Conservation (phyloP, 805 yeast genomes). For the Starmerella stellata region DNA sequence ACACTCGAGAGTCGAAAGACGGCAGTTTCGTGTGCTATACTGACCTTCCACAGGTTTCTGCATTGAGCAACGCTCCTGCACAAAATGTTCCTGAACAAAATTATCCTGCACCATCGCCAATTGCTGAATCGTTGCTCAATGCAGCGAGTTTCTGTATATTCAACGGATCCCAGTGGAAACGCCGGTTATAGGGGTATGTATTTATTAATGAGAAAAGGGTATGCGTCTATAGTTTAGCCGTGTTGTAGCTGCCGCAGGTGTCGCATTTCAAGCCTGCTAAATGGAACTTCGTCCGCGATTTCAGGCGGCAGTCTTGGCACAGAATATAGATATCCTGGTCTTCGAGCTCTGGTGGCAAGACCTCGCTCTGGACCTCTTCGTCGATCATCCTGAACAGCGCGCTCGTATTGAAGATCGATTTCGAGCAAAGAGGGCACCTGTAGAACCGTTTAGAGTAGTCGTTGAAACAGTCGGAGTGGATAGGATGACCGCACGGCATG, state of each 20-base stretch:
- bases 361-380: slow-evolving; percentile 58
- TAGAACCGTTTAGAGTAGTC: slow-evolving; percentile 68
- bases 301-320: slow-evolving; percentile 69
- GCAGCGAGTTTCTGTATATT: slow-evolving; percentile 9
- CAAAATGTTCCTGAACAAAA: too few relatives aligned
- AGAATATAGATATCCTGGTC: slow-evolving; percentile 57
- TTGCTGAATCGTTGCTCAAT: slow-evolving; percentile 5
- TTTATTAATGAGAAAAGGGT: too few relatives aligned
- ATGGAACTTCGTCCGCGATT: slow-evolving; percentile 58
- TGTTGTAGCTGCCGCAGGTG: slow-evolving; percentile 74
- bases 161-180: slow-evolving; percentile 9
- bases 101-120: too few relatives aligned
- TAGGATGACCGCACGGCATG: slow-evolving; percentile 88
- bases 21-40: slow-evolving; percentile 3
- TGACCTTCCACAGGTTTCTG: neutral
- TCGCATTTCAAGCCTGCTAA: slow-evolving; percentile 74
- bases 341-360: slow-evolving; percentile 62
- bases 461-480: slow-evolving; percentile 68
- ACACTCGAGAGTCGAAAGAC: slow-evolving; percentile 7
- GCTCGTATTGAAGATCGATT: slow-evolving; percentile 72
- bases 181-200: neutral
- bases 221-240: slow-evolving; percentile 21
- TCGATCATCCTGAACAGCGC: slow-evolving; percentile 75
- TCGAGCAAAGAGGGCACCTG: slow-evolving; percentile 80
- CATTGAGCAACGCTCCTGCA: neutral